These are phyloP conservation scores for Monilinia aucupariae DNA, from an alignment of 2,329 filamentous ascomycete genomes.

Conservation along the genomic window DNA sequence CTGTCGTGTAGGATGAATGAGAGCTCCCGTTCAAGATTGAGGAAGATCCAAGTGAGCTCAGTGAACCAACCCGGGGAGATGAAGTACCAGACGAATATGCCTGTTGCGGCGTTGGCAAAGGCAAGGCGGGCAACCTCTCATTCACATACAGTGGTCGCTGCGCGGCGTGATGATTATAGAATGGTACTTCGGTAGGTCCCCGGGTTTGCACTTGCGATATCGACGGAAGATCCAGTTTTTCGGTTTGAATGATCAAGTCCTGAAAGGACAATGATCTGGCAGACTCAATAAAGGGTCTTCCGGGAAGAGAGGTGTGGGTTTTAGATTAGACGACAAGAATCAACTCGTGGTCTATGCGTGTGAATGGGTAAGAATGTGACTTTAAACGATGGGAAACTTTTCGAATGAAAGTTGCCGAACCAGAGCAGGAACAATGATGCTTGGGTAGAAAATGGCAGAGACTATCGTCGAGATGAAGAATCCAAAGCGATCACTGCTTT, in stretches of 20 bases:
- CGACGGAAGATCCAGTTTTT: conserved; percentile 91
- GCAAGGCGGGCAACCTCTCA: conserved; percentile 67
- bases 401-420: background rate
- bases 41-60: conserved; percentile 53
- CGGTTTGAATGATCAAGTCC: conserved; percentile 50
- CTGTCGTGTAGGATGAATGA: conserved; percentile 50
- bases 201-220: conserved; percentile 78
- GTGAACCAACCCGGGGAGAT: conserved; percentile 72
- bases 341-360: conserved; percentile 13
- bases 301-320: conserved; percentile 4
- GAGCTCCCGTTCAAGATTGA: conserved; percentile 48
- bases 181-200: conserved; percentile 65
- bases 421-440: conserved; percentile 16
- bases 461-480: conserved; percentile 12
- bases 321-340: conserved; percentile 15
- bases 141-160: conserved; percentile 62
- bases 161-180: conserved; percentile 62
- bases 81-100: conserved; percentile 64
- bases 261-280: conserved; percentile 29
- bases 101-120: conserved; percentile 59
- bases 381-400: conserved; percentile 7
- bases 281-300: conserved; percentile 28
- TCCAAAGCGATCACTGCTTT: conserved; percentile 22
- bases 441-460: conserved; percentile 21
- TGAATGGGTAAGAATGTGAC: background rate